Base-by-base conservation (phyloP, 2,329 filamentous ascomycete genomes). In the Claviceps sp. region DNA sequence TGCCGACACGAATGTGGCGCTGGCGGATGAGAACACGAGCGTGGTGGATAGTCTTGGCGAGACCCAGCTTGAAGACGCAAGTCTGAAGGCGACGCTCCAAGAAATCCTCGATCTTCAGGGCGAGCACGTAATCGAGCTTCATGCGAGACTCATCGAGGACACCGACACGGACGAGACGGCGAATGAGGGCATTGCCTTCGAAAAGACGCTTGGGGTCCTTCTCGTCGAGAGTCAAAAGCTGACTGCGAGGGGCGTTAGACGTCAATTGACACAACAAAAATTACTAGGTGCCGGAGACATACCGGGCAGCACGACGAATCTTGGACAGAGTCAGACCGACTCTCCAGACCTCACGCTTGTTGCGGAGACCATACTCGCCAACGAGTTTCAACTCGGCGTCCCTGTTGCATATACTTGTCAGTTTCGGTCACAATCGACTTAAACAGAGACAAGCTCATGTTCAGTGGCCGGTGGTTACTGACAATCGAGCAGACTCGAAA, bases 61-160 rank as follows among this genome's bases (percentile, higher is more conserved):
- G 88, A 69, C 93, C 93, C 67, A 98, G 90, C 87, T 98, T 97
- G 86, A 95, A 97, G 74, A 98, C 93, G 70, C 91, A 95, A 67
- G 93, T 98, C 85, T 98, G 91, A 64, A 97, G 90, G 76, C 93
- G 90, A 69, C 93, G 91, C 86, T 98, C 93, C 78, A 98, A 83
- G 86, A 98, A 98, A 77, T 98, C 93, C 78, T 98, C 93, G 68
- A 94, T 86, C 83, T 95, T 95, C 58, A 98, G 85, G 77, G 93
- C 93, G 72, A 98, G 80, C 72, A 98, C 93, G 86, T 98, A 96
- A 96, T 98, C 93, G 82, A 98, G 93, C 87, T 96, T 98, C 93
- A 98, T 98, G 84, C 93, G 93, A 73, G 90, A 90, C 82, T 98
- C 93, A 74, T 98, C 93, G 70, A 98, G 88, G 70, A 98, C 93